Evolutionary conservation across 768 basidiomycete genomes (phyloP), one percentile per base, ranked within the genome.

Genomic region (Polyporus arcularius): DNA sequence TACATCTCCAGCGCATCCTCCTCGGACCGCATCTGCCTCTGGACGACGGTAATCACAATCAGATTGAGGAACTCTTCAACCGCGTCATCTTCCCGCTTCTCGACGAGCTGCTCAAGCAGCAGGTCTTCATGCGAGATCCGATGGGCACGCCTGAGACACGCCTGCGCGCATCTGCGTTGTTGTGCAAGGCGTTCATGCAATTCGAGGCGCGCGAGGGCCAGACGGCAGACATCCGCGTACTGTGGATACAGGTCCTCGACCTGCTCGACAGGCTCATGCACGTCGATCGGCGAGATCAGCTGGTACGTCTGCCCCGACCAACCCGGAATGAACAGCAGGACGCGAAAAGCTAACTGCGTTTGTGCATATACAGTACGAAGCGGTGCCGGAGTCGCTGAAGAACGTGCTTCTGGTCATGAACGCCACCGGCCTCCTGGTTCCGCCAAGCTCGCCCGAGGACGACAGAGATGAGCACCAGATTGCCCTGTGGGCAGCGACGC

Each of bases 381-480:
- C 96, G 0, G 83, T 97, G 18, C 94, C 94, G 1, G 97, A 99
- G 74, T 96, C 95, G 1, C 81, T 99, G 67, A 98, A 98, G 77
- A 98, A 98, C 69, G 92, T 96, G 51, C 77, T 99, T 15, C 82
- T 98, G 50, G 96, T 99, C 51, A 96, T 99, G 94, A 88, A 95
- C 67, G 92, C 95, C 1, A 89, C 89, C 1, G 83, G 84, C 4
- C 87, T 96, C 57, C 84, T 99, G 16, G 82, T 92, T 4, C 91
- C 92, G 4, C 87, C 84, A 11, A 75, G 77, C 12, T 75, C 73
- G 7, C 69, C 71, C 4, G 67, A 63, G 11, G 74, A 74, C 51
- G 82, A 86, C 46, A 84, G 87, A 55, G 78, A 81, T 53, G 86
- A 86, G 56, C 79, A 78, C 48, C 88, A 87, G 71, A 81, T 80